These are phyloP conservation scores for Aspergillus viridinutans DNA, from an alignment of 2,329 filamentous ascomycete genomes.

Conservation along the genomic window DNA sequence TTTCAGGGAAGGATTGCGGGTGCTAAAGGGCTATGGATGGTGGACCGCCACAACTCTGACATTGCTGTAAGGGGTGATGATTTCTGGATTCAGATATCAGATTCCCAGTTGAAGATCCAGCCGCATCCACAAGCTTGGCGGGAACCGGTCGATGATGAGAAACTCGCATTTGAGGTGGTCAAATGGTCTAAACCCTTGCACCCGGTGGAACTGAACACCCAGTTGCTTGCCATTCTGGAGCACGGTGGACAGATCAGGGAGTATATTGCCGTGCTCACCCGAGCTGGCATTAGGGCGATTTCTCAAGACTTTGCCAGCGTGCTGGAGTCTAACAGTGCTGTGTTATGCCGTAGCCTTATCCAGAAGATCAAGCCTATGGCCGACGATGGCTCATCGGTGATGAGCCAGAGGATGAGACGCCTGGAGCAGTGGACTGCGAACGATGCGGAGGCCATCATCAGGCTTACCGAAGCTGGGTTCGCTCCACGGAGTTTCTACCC, in stretches of 20 bases:
- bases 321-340: slow-evolving; percentile 28
- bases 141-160: slow-evolving; percentile 33
- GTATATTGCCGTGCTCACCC: slow-evolving; percentile 41
- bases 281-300: slow-evolving; percentile 33
- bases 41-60: slow-evolving; percentile 39
- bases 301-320: slow-evolving; percentile 35
- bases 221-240: slow-evolving; percentile 53
- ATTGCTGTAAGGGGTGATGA: slow-evolving; percentile 24
- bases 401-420: slow-evolving; percentile 19
- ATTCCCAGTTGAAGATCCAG: slow-evolving; percentile 56
- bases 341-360: slow-evolving; percentile 34
- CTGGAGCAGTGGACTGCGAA: slow-evolving; percentile 35
- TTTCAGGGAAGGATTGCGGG: slow-evolving; percentile 58
- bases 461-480: slow-evolving; percentile 46
- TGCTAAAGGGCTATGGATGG: slow-evolving; percentile 60
- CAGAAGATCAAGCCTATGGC: slow-evolving; percentile 27
- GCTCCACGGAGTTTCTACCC: slow-evolving; percentile 38
- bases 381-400: slow-evolving; percentile 18
- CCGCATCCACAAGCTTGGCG: slow-evolving; percentile 36
- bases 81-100: slow-evolving; percentile 54
- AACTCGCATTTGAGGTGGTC: slow-evolving; percentile 56
- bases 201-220: slow-evolving; percentile 48
- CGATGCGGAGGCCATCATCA: slow-evolving; percentile 32
- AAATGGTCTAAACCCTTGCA: slow-evolving; percentile 44
- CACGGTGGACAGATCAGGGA: slow-evolving; percentile 47